Evolutionary conservation across 192 early-diverging fungal species (phyloP).

Genomic region (Fimicolochytrium jonesii): DNA sequence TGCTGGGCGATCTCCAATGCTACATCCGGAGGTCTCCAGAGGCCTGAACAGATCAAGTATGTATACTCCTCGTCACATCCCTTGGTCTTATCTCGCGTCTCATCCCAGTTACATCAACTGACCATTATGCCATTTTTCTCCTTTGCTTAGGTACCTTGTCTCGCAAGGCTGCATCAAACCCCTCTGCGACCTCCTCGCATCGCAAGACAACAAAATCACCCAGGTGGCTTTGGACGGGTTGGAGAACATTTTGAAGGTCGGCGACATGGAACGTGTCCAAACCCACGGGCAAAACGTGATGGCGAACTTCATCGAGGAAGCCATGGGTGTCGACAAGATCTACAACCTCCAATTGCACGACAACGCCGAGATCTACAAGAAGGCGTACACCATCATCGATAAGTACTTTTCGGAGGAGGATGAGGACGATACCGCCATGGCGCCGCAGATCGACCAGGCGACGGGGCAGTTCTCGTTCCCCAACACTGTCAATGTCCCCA

Average conservation of each 20-base stretch:
- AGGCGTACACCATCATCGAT: conserved; percentile 93
- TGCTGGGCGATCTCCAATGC: conserved; percentile 99
- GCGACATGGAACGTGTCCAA: conserved; percentile 72
- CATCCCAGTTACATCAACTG: too few species aligned
- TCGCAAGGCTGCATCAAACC: conserved; percentile 91
- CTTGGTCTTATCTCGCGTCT: too few species aligned
- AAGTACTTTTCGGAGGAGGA: conserved; percentile 91
- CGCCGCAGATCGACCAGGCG: conserved; percentile 66
- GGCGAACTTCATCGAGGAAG: conserved; percentile 87
- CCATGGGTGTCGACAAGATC: conserved; percentile 93
- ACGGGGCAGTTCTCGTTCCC: conserved; percentile 79
- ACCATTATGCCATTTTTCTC: too few species aligned
- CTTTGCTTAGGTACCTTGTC: conserved; percentile 63
- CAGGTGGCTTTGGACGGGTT: conserved; percentile 96
- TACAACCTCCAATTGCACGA: conserved; percentile 92
- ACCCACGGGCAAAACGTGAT: conserved; percentile 76
- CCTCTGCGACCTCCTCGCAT: conserved; percentile 85
- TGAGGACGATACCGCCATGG: conserved; percentile 60
- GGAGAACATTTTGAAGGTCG: conserved; percentile 97
- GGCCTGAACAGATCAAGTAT: conserved; percentile 88
- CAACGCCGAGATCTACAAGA: conserved; percentile 94
- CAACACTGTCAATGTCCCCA: conserved; percentile 56
- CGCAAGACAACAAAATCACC: conserved; percentile 93
- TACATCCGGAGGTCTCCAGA: conserved; percentile 81
- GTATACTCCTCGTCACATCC: too few species aligned